Evolutionary conservation across 441 rosid genomes (phyloP).

Genomic region (Mallotus japonicus): DNA sequence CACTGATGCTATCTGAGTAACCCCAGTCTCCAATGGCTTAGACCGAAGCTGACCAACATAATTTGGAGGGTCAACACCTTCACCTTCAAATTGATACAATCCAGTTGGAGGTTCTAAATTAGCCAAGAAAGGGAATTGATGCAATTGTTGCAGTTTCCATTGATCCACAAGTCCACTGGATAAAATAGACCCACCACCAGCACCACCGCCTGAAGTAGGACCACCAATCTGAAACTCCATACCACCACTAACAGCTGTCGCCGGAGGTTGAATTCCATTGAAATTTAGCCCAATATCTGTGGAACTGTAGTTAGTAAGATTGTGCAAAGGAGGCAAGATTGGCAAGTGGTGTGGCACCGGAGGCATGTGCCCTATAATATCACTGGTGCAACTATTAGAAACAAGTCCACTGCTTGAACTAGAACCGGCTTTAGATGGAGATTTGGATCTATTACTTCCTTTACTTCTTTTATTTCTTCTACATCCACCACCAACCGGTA

Average conservation of each 20-base stretch:
- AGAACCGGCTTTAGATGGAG: constrained; percentile 39
- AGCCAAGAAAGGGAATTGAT: constrained; percentile 47
- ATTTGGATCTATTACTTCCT: constrained; percentile 50
- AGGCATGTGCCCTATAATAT: constrained; percentile 38
- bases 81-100: constrained; percentile 48
- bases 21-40: constrained; percentile 38
- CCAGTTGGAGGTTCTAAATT: constrained; percentile 47
- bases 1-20: constrained; percentile 42
- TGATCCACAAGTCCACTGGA: constrained; percentile 48
- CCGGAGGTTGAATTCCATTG: constrained; percentile 32
- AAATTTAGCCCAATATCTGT: constrained; percentile 51
- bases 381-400: constrained; percentile 34
- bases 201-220: constrained; percentile 27
- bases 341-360: constrained; percentile 46
- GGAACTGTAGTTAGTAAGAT: constrained; percentile 40
- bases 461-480: constrained; percentile 79
- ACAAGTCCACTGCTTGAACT: constrained; percentile 33
- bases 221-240: constrained; percentile 33
- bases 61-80: constrained; percentile 34
- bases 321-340: constrained; percentile 52
- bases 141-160: constrained; percentile 57
- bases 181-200: constrained; percentile 33
- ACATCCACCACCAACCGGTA: constrained; percentile 92
- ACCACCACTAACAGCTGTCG: constrained; percentile 19
- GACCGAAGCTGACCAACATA: constrained; percentile 33